Base-by-base conservation (phyloP, 2,329 filamentous ascomycete genomes). In the Penicillium capsulatum region DNA sequence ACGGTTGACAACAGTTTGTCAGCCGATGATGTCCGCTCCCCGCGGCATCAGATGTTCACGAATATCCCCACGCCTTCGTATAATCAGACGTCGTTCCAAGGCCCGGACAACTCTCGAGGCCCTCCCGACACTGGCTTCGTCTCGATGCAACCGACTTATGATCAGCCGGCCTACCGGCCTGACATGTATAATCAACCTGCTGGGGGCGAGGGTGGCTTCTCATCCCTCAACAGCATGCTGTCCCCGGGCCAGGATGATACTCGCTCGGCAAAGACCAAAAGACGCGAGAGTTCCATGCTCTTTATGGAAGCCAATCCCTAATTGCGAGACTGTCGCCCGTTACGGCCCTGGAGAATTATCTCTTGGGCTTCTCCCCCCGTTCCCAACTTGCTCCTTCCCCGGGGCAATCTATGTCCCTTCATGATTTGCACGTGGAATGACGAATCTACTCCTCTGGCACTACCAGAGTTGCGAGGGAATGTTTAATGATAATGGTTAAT, bases 61-160 rank as follows among this genome's bases (percentile, higher is more conserved):
- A 79, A 84, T 47, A 65, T 82, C n/a, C 77, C 80, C 5, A 83
- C 79, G 0, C 79, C 80, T 20, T 73, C 73, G 2, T 81, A 81
- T 55, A 74, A 77, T 40, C 77, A 81, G 50, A 74, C 72, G 7
- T 69, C 69, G 7, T 77, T 80, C 57, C 58, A 55, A 24, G 47
- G 52, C 42, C 38, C 49, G 11, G 56, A 57, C 17, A 36, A 49
- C 28, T 29, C 49, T 15, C 50, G 52, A n/a, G 50, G 50, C 27
- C 61, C 59, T 14, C 65, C 72, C 38, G 71, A 76, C 20, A 72
- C 71, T 5, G 74, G 73, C 2, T 76, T 77, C 46, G 69, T 72
- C 17, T 69, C 72, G 1, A 58, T 76, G 39, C 71, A 74, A 35
- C 70, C 71, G 11, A 67, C 66, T 32, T 73, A 76, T 57, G 69